Conservation (phyloP, 495 filamentous ascomycete genomes). For the Trichoderma gamsii region DNA sequence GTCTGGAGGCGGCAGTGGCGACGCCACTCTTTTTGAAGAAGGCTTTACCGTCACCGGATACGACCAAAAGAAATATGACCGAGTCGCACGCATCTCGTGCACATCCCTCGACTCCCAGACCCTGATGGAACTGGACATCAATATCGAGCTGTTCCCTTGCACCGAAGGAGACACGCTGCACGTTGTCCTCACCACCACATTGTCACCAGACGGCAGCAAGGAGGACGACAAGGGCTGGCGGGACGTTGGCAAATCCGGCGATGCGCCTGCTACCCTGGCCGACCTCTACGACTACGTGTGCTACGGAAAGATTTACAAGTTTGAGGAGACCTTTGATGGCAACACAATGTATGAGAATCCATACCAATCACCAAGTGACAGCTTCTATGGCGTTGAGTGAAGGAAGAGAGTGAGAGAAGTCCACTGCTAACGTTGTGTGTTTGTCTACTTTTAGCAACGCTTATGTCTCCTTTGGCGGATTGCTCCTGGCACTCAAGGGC, state of each 20-base stretch:
- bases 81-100: conserved; percentile 74
- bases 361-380: background rate
- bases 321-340: conserved; percentile 75
- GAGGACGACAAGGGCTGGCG: conserved; percentile 70
- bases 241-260: conserved; percentile 53
- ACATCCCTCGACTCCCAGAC: conserved; percentile 63
- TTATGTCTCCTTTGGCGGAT: conserved; percentile 85
- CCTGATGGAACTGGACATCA: conserved; percentile 83
- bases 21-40: conserved; percentile 89
- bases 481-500: conserved; percentile 83
- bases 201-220: conserved; percentile 77
- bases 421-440: conserved; percentile 18
- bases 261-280: conserved; percentile 60
- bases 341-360: conserved; percentile 67
- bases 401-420: background rate
- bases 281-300: conserved; percentile 97
- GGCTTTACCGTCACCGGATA: conserved; percentile 74
- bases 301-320: conserved; percentile 95
- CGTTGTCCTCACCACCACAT: conserved; percentile 72
- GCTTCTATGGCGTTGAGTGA: background rate
- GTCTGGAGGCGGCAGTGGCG: conserved; percentile 48
- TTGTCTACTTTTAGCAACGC: conserved; percentile 60
- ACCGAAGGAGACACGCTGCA: conserved; percentile 64
- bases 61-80: conserved; percentile 87
- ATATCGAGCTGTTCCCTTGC: conserved; percentile 84